Base-by-base conservation (phyloP, 2,329 filamentous ascomycete genomes). In the Sclerotinia borealis region DNA sequence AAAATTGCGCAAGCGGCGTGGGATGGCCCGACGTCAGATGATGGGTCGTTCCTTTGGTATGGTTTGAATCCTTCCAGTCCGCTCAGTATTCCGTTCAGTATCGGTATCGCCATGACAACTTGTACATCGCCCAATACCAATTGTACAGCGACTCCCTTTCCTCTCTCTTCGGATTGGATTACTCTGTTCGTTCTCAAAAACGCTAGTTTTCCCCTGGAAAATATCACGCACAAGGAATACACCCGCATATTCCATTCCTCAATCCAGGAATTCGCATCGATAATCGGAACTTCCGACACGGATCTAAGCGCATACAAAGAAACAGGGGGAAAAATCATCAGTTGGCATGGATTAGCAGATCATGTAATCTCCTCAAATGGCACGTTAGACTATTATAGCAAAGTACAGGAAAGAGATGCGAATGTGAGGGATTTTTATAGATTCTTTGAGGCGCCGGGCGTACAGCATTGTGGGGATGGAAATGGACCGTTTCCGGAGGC, bases 161-260 rank as follows among this genome's bases (percentile, higher is more conserved):
- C 59, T 1, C 72, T 77, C 19, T 66, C 67, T 9, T 63, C 60
- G 3, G 66, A 72, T 29, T 79, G 76, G 75, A 73, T 79, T 52
- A 66, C 65, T 10, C 66, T 68, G 6, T 77, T 77, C 51, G 61
- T 79, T 2, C 37, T 64, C 3, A 72, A 74, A 58, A 69, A 78
- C 43, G 66, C 72, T 0, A 61, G 68, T 5, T 75, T 74, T 63
- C 13, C 22, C 3, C 45, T 62, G 11, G 1, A 19, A 15, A 62
- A 51, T 13, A 29, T 49, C 7, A 54, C 54, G 1, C 60, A 41
- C 3, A 19, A 45, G 17, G 36, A 62, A 15, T 65, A 19, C 6
- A 37, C 56, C 11, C 15, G 37, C 1, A 45, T 64, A 0, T 63
- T 65, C 34, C 45, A 61, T 13, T 17, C 48, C 8, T 60, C 59